Base-by-base conservation (phyloP, 108 stramenopile genomes). In the Cylindrotheca fusiformis region DNA sequence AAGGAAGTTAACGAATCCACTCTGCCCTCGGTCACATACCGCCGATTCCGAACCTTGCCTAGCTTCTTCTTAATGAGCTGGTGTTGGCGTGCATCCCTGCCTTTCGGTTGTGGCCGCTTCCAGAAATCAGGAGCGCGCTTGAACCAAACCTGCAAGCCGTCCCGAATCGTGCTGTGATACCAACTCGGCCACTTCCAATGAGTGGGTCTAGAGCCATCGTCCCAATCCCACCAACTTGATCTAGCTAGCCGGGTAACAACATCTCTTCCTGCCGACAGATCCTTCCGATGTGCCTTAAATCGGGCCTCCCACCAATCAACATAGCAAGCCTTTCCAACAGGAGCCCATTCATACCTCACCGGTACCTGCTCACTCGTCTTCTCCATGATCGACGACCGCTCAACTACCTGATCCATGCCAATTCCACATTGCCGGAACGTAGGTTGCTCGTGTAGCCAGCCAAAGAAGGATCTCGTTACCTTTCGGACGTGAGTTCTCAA, bases 221-320 rank as follows among this genome's bases (percentile, higher is more conserved):
- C 52, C 76, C 71, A 77, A 10, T 63, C 66, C 70, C 69, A 77
- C 54, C 61, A 76, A 30, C 51, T 52, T 4, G 75, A 32, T 20
- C 25, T 52, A 18, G 30, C 53, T 25, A 57, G 56, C 0, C 68
- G 1, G 2, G 25, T 14, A 4, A 65, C 18, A 27, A 55, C 69
- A 14, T 71, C 75, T 14, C 59, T 12, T 17, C 46, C 59, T 56
- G 30, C 22, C 31, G 55, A n/a, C 19, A 17, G 14, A 31, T 56
- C 18, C 12, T 56, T 31, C 55, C 14, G 27, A 21, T 56, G 10
- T 19, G 6, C 29, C 22, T 56, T 56, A 17, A 10, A 10, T 25
- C 10, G 28, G 10, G 29, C 14, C 31, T 29, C 28, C 18, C 12
- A 29, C 55, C 55, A 56, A 25, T 29, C 12, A 30, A n/a, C 10